Evolutionary conservation across 345 rosid genomes (phyloP).

Genomic region (Arabis alpina): DNA sequence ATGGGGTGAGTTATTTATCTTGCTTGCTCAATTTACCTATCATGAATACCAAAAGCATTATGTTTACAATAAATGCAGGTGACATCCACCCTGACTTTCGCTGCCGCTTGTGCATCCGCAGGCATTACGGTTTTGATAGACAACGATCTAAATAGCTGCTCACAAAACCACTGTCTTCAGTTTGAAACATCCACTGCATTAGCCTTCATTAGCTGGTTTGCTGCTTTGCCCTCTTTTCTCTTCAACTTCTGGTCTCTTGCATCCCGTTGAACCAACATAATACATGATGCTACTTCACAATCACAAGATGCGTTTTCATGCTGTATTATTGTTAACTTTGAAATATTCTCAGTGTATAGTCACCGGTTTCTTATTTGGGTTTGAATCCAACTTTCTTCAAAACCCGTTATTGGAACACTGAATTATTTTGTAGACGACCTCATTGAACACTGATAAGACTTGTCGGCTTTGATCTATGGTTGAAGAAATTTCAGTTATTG

Average conservation of each 20-base stretch:
- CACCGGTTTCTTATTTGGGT: slow-evolving; percentile 32
- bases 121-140: slow-evolving; percentile 75
- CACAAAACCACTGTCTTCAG: slow-evolving; percentile 62
- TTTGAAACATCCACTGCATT: slow-evolving; percentile 76
- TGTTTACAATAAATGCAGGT: slow-evolving; percentile 45
- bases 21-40: background rate
- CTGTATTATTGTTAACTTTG: slow-evolving; percentile 10
- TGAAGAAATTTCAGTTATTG: slow-evolving; percentile 10
- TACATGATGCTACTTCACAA: slow-evolving; percentile 6
- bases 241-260: slow-evolving; percentile 84
- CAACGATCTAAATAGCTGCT: slow-evolving; percentile 59
- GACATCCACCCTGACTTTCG: slow-evolving; percentile 74
- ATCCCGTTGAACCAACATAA: slow-evolving; percentile 44
- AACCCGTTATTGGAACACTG: slow-evolving; percentile 25
- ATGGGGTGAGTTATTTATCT: slow-evolving; percentile 64
- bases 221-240: slow-evolving; percentile 66
- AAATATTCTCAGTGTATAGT: slow-evolving; percentile 32
- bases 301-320: slow-evolving; percentile 3
- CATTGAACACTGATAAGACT: slow-evolving; percentile 21
- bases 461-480: slow-evolving; percentile 13
- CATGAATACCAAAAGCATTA: background rate
- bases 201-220: slow-evolving; percentile 81
- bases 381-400: slow-evolving; percentile 30
- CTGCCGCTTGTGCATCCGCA: slow-evolving; percentile 88
- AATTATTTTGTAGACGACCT: slow-evolving; percentile 28